Base-by-base conservation (phyloP, 2,329 filamentous ascomycete species). In the Thermothelomyces thermophilus region DNA sequence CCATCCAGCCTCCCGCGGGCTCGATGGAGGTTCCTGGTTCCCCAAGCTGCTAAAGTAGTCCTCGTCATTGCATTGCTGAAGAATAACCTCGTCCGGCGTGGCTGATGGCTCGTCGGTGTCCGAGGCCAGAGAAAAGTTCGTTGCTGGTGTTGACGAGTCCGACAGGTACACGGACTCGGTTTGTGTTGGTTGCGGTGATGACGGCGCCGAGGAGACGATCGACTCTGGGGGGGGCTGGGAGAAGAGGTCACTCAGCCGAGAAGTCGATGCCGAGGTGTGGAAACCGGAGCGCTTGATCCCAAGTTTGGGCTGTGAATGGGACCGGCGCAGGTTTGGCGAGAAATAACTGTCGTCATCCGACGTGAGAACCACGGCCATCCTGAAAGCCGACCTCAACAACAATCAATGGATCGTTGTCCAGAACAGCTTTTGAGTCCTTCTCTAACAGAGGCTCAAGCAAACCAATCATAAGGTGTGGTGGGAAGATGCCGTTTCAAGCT, bases 131-230 rank as follows among this genome's bases (percentile, higher is more conserved):
- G 82, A 85, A 48, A 83, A 67, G 57, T 77, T 84, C 59, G 80
- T 83, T 16, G 77, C 75, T 4, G 82, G 77, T 3, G 82, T 86
- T 2, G 83, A 84, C 20, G 74, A 72, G 62, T 75, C 79, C 2
- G 82, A 83, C 4, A 75, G 69, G 19, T 75, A 70, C 19, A 69
- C 81, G 63, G 69, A 79, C 55, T 79, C 77, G 48, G 69, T 69
- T 48, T 74, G 73, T 31, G 73, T 54, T 13, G 73, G 73, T 46
- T 70, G 71, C 22, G 80, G 79, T 28, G 79, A 82, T 0, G 79
- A 79, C n/a, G 76, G 71, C 2, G 71, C 67, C 2, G 79, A 80
- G 3, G 77, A 81, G 10, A 68, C 66, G 41, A 69, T 70, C 13
- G 76, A 76, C 41, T 71, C 72, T 40, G 72, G 66, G 36, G 71